phyloP scores from a whole-genome alignment of 371 early-diverging fungal genomes.

The Entomophthora muscae region DNA sequence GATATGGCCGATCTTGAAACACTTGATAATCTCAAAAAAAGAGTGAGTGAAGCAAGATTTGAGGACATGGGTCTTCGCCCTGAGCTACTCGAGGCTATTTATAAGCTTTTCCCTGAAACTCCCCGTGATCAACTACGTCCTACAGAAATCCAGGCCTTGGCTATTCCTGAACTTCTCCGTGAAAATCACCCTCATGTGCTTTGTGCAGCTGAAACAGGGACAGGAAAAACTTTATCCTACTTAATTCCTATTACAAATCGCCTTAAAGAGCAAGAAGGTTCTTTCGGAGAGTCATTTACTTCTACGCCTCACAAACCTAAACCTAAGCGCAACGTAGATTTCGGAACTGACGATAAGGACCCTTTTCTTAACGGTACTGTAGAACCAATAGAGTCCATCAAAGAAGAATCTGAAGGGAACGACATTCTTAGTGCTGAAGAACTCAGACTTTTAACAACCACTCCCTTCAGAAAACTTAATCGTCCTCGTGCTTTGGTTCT shows the following conservation, averaged over 20 bases:
- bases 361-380: background rate
- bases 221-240: conserved; percentile 98
- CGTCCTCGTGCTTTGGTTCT: conserved; percentile 81
- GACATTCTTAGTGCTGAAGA: conserved; percentile 10
- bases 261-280: conserved; percentile 41
- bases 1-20: background rate
- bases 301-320: conserved; percentile 15
- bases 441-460: conserved; percentile 12
- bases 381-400: conserved; percentile 8
- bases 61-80: conserved; percentile 7
- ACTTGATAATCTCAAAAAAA: background rate
- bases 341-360: conserved; percentile 1
- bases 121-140: conserved; percentile 26
- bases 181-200: conserved; percentile 34
- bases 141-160: conserved; percentile 81
- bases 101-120: background rate
- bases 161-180: conserved; percentile 57
- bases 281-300: conserved; percentile 15
- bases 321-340: background rate
- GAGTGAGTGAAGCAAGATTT: background rate
- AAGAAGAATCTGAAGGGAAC: conserved; percentile 11
- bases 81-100: conserved; percentile 7
- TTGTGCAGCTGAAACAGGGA: conserved; percentile 91
- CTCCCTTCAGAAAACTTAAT: conserved; percentile 25
- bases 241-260: conserved; percentile 64